Evolutionary conservation across 192 early-diverging fungal species (phyloP).

Genomic region (Chytriomyces confervae): DNA sequence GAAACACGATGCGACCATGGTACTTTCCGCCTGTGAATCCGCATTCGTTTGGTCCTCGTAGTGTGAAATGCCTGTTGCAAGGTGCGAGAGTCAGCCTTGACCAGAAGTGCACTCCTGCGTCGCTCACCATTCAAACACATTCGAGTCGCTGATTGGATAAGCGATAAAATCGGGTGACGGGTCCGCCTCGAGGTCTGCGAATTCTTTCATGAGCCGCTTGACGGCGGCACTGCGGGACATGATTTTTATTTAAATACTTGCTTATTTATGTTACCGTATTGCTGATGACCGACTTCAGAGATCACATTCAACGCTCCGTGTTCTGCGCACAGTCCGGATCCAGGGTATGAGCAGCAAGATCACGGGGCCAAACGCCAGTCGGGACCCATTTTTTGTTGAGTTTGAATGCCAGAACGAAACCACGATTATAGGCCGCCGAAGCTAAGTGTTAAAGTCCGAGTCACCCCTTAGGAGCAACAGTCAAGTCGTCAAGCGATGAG

Average conservation of each 20-base stretch:
- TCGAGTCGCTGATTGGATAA: conserved; percentile 73
- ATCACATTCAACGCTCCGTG: no score
- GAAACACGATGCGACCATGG: conserved; percentile 91
- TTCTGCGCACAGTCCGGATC: no score
- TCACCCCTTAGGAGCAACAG: no score
- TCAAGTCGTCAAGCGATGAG: no score
- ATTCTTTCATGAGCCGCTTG: conserved; percentile 83
- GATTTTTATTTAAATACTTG: background rate
- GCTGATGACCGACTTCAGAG: no score
- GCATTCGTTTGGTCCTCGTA: conserved; percentile 84
- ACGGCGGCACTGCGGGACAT: conserved; percentile 57
- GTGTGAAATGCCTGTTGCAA: conserved; percentile 78
- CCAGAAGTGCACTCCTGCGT: background rate
- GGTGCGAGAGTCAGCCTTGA: background rate
- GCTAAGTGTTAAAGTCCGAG: no score
- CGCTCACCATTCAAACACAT: conserved; percentile 90
- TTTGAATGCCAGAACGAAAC: no score
- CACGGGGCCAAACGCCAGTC: no score
- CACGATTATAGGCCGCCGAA: no score
- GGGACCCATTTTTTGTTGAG: no score
- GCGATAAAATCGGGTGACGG: conserved; percentile 75
- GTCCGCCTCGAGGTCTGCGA: conserved; percentile 72
- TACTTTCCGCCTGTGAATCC: conserved; percentile 88
- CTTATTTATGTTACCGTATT: background rate
- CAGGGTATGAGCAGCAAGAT: no score